Evolutionary conservation across 345 rosid genomes (phyloP).

Genomic region (Eucalyptus polyanthemos): DNA sequence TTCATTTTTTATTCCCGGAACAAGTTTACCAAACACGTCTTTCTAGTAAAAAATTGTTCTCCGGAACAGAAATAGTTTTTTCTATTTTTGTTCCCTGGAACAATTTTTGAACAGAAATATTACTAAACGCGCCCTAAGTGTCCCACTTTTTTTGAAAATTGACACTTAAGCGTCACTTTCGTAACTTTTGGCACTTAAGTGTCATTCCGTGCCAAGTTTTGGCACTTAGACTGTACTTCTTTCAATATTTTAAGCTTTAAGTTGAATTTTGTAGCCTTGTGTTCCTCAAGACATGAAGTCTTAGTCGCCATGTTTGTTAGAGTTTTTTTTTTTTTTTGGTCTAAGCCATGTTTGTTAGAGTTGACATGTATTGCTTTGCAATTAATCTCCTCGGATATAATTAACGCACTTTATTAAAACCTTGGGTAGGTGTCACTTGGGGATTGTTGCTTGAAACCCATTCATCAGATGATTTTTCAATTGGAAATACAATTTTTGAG

Average conservation of each 20-base stretch:
- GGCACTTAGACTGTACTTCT: no score
- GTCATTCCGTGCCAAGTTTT: no score
- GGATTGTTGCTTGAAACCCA: background rate
- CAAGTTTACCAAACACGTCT: no score
- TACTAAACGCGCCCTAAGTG: no score
- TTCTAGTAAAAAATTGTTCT: no score
- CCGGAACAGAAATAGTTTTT: no score
- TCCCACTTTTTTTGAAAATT: no score
- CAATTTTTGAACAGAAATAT: no score
- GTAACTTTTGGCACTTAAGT: no score
- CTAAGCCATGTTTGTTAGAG: background rate
- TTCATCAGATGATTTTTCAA: background rate
- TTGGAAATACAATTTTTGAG: background rate
- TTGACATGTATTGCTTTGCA: background rate
- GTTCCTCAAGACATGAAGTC: background rate
- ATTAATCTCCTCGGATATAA: background rate
- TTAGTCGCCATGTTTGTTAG: background rate
- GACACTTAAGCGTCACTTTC: no score
- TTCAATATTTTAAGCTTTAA: background rate
- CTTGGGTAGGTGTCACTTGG: background rate
- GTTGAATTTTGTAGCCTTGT: background rate
- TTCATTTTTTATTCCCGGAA: no score
- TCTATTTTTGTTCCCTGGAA: no score
- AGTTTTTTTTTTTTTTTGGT: background rate
- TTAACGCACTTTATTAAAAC: background rate